Evolutionary conservation across 1,284 basidiomycete species (phyloP).

Genomic region (Ceratobasidium sp.): DNA sequence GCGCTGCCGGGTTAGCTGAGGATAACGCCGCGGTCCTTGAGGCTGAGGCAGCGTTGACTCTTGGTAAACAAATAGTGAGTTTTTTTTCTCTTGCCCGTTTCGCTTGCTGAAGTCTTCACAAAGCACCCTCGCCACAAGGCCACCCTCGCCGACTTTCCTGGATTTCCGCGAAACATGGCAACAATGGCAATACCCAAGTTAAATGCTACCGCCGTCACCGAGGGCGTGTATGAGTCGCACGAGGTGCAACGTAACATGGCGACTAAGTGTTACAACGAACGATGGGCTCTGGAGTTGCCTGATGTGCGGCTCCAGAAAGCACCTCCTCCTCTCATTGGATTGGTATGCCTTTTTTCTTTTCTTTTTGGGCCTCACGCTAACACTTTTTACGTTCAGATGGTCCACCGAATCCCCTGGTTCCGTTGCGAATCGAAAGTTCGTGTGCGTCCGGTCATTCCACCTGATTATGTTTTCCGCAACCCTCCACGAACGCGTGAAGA

Average conservation of each 20-base stretch:
- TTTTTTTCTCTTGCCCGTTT: background rate
- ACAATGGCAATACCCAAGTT: slow-evolving; percentile 7
- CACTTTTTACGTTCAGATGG: background rate
- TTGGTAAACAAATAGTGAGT: background rate
- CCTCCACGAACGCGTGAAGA: background rate
- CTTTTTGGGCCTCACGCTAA: background rate
- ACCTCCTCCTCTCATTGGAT: background rate
- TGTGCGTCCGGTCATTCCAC: background rate
- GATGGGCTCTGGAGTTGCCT: background rate
- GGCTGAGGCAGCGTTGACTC: background rate
- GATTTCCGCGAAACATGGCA: background rate
- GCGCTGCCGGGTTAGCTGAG: background rate
- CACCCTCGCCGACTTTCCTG: slow-evolving; percentile 1
- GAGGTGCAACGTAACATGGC: background rate
- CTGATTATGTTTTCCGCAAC: background rate
- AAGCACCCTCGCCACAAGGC: background rate
- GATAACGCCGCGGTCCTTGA: slow-evolving; percentile 13
- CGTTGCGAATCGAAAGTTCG: background rate
- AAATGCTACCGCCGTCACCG: background rate
- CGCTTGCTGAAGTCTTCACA: no score
- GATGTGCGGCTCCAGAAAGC: background rate
- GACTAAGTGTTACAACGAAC: background rate
- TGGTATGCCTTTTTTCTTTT: slow-evolving; percentile 1
- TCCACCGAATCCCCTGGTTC: slow-evolving; percentile 7
- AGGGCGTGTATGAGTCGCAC: background rate